Evolutionary conservation across 306 rosid genomes (phyloP).

Genomic region (Astragalus glycyphyllos): DNA sequence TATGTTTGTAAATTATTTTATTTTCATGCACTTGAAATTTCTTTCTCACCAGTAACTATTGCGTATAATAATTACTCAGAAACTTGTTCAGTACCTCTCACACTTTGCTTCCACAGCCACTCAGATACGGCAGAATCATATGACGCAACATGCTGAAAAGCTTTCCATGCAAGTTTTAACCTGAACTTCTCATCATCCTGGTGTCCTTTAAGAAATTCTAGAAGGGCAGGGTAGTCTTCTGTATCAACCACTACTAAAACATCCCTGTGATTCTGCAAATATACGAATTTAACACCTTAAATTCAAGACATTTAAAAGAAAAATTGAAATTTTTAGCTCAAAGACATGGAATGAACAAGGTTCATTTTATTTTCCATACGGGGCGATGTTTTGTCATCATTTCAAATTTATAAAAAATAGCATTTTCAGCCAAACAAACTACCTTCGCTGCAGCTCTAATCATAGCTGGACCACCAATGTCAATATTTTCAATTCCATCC

Average conservation of each 20-base stretch:
- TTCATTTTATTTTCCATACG: neutral
- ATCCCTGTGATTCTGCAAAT: slow-evolving; percentile 83
- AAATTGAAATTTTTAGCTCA: slow-evolving; percentile 10
- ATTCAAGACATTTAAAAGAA: slow-evolving; percentile 20
- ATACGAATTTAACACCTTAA: slow-evolving; percentile 33
- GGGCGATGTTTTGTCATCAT: too few relatives aligned
- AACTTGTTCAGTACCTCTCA: slow-evolving; percentile 57
- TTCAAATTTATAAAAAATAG: too few relatives aligned
- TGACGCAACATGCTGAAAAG: slow-evolving; percentile 88
- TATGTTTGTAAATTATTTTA: too few relatives aligned
- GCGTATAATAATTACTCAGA: slow-evolving; percentile 7
- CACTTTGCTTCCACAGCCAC: slow-evolving; percentile 95
- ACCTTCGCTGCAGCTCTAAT: slow-evolving; percentile 99
- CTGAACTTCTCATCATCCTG: slow-evolving; percentile 70
- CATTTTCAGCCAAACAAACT: slow-evolving; percentile 35
- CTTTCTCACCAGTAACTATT: too few relatives aligned
- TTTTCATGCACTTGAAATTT: too few relatives aligned
- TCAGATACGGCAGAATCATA: slow-evolving; percentile 93
- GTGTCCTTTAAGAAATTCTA: slow-evolving; percentile 74
- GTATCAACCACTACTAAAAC: slow-evolving; percentile 94
- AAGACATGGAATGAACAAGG: slow-evolving; percentile 11
- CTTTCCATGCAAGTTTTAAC: slow-evolving; percentile 92
- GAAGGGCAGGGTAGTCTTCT: slow-evolving; percentile 76
- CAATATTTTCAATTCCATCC: slow-evolving; percentile 95
- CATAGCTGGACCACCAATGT: slow-evolving; percentile 98